Base-by-base conservation (phyloP, 805 yeast genomes). In the Wickerhamiella dianesei region DNA sequence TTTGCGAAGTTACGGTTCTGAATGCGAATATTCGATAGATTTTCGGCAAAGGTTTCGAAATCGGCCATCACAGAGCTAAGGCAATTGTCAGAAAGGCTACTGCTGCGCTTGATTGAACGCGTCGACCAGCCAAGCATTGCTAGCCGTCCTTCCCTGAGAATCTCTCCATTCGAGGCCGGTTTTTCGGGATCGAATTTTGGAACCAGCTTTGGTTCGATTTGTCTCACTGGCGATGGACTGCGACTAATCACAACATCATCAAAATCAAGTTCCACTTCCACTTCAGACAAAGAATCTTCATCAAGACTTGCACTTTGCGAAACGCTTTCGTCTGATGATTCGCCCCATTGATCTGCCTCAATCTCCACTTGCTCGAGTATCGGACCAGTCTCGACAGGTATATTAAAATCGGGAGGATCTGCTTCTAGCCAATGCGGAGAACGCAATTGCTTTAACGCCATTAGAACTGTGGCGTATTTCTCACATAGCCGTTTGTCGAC, bases 381-480 rank as follows among this genome's bases (percentile, higher is more conserved):
- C n/a, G n/a, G n/a, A n/a, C n/a, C n/a, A n/a, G n/a, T n/a, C n/a
- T n/a, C n/a, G n/a, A n/a, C 32, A 25, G 32, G 9, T 25, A 6
- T 12, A 25, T 25, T 25, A 12, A 25, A 25, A 12, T 25, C 32
- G 32, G 32, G 32, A 12, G 12, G 32, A 6, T 25, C 32, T 12
- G 32, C 32, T 6, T 25, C 32, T 6, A 25, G 32, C 32, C 32
- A 25, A 6, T 12, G 9, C 9, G 32, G 32, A 6, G 32, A 25
- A 25, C 57, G 50, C 6, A 60, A 50, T 9, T 43, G 47, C 17
- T 51, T 48, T 6, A 62, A 45, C 36, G 59, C 48, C 3, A 44
- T 44, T 17, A 60, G 53, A 16, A 49, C 35, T 19, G 47, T 46
- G 3, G 57, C 60, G 35, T 55, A 44, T 6, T 45, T 40, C 12